phyloP scores from a whole-genome alignment of 441 rosid genomes.

The Omphalea diandra region DNA sequence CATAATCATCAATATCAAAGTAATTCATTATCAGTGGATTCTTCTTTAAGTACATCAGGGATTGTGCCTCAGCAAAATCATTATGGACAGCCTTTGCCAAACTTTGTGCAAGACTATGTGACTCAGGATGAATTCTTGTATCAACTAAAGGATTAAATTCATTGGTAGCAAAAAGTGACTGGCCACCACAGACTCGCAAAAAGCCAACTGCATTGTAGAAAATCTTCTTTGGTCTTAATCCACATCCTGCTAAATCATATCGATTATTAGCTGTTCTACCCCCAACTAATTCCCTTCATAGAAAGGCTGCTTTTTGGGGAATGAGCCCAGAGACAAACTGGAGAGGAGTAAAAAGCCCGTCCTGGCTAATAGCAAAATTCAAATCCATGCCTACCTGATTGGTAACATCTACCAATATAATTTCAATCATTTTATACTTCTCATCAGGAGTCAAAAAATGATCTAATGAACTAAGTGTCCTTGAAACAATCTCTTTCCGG shows the following conservation, averaged over 20 bases:
- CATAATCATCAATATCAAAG: slow-evolving; percentile 50
- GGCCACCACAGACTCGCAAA: slow-evolving; percentile 66
- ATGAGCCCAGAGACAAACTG: slow-evolving; percentile 89
- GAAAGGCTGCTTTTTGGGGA: slow-evolving; percentile 72
- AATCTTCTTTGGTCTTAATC: slow-evolving; percentile 63
- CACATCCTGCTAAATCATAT: slow-evolving; percentile 60
- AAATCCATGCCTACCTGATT: slow-evolving; percentile 87
- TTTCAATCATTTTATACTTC: slow-evolving; percentile 76
- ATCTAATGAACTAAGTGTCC: slow-evolving; percentile 72
- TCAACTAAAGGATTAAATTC: slow-evolving; percentile 75
- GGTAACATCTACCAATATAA: slow-evolving; percentile 76
- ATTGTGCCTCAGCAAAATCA: slow-evolving; percentile 72
- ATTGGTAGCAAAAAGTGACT: slow-evolving; percentile 65
- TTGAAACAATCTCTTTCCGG: slow-evolving; percentile 73
- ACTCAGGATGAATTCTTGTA: slow-evolving; percentile 89
- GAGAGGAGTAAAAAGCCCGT: slow-evolving; percentile 78
- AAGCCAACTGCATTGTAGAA: slow-evolving; percentile 82
- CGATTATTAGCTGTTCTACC: slow-evolving; percentile 67
- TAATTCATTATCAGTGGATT: slow-evolving; percentile 55
- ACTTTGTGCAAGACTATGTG: slow-evolving; percentile 68
- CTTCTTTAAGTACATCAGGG: slow-evolving; percentile 72
- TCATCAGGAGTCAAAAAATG: slow-evolving; percentile 66
- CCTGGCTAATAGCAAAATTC: slow-evolving; percentile 61
- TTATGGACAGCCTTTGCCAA: slow-evolving; percentile 69
- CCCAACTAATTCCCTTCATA: slow-evolving; percentile 70